Base-by-base conservation (phyloP, 768 basidiomycete species). In the Stropharia rugosoannulata region DNA sequence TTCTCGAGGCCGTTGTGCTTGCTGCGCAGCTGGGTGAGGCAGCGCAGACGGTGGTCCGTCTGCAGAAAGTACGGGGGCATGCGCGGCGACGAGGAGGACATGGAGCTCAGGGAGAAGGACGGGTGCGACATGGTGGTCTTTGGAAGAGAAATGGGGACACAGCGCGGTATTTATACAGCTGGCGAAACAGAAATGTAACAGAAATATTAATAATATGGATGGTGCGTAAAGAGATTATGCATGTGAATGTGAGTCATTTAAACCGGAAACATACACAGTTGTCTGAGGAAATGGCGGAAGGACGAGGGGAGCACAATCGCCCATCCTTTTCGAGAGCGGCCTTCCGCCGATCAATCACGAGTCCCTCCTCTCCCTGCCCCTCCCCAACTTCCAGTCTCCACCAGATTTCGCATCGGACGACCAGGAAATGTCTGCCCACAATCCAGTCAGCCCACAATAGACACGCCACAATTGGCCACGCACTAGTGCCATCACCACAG, bases 1-100 rank as follows among this genome's bases (percentile, higher is more conserved):
- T 87, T 84, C 56, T 89, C 85, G 48, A 90, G 75, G 19, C 77
- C 71, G 52, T 72, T 70, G 1, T 70, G 55, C 68, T 86, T 87
- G 63, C 81, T 79, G 54, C 83, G 80, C 16, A 86, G 71, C 66
- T 86, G 85, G 3, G 66, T 69, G 2, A 86, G 76, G 65, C 81
- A 82, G 58, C 85, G 76, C 55, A 80, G 77, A 35, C 73, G 75
- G 60, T 86, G 85, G 66, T 82, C 76, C 32, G 80, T 80, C 50
- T 66, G 66, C 48, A 70, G 63, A 54, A 85, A 71, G 59, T 76
- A 74, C 13, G 83, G 82, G 25, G 85, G 83, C 29, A 78, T 67
- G 15, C 71, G 66, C 35, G 69, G 48, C 19, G 60, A 32, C 41
- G 59, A 44, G 43, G 55, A 44, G 18, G 64, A 45, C 49, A 57